A percentile compares a stretch with the other conserved stretches of the same genome.
Conservation (phyloP, 2,329 filamentous ascomycete species). For the Talaromyces sp. region DNA sequence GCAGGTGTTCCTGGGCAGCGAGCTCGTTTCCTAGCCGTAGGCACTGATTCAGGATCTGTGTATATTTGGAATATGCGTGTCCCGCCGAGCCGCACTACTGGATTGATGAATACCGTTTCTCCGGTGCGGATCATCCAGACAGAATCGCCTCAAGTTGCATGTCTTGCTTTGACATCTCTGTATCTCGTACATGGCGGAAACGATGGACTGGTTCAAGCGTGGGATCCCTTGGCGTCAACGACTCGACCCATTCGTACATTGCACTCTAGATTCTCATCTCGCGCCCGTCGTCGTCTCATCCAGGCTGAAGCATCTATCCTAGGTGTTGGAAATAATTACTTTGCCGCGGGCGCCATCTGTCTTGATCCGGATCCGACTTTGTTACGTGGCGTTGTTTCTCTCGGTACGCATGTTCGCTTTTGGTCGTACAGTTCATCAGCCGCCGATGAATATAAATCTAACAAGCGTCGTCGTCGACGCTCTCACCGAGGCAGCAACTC, state of each 20-base stretch:
- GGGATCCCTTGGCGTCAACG: slow-evolving; percentile 88
- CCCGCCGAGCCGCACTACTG: slow-evolving; percentile 52
- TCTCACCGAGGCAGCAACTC: slow-evolving; percentile 62
- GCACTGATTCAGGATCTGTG: slow-evolving; percentile 73
- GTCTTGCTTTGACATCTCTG: slow-evolving; percentile 75
- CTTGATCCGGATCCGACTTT: slow-evolving; percentile 84
- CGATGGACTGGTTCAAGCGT: slow-evolving; percentile 91
- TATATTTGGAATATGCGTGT: slow-evolving; percentile 83
- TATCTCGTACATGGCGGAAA: slow-evolving; percentile 91
- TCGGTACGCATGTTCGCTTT: slow-evolving; percentile 83
- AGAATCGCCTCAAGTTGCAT: slow-evolving; percentile 82
- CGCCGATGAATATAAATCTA: slow-evolving; percentile 68
- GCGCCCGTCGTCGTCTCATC: slow-evolving; percentile 71
- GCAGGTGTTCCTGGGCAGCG: slow-evolving; percentile 78
- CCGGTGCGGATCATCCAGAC: slow-evolving; percentile 83
- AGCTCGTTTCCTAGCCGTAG: slow-evolving; percentile 74
- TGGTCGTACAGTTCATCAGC: slow-evolving; percentile 89
- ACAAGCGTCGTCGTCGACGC: slow-evolving; percentile 74
- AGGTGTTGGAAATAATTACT: slow-evolving; percentile 70
- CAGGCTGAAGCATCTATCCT: slow-evolving; percentile 66
- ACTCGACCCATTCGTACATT: slow-evolving; percentile 77
- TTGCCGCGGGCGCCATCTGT: slow-evolving; percentile 76
- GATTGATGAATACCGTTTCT: slow-evolving; percentile 57
- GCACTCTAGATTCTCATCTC: slow-evolving; percentile 77
- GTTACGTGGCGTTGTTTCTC: slow-evolving; percentile 79